Evolutionary conservation across 768 basidiomycete genomes (phyloP).

Genomic region (Termitomyces sp.): DNA sequence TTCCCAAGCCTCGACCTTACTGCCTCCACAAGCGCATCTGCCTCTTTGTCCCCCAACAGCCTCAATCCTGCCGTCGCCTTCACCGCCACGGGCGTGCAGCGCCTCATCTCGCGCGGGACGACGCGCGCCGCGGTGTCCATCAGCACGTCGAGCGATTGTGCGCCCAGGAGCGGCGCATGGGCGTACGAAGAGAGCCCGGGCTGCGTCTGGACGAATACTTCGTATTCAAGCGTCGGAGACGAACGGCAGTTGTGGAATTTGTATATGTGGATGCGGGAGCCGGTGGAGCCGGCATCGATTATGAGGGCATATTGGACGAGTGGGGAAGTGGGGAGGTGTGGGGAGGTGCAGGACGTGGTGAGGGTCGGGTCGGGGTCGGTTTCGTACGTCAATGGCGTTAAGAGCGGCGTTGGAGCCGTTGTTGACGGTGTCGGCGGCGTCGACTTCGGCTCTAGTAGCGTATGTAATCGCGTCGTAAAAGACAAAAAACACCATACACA

Average conservation of each 20-base stretch:
- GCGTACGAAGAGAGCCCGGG: constrained; percentile 73
- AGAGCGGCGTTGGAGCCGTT: no score
- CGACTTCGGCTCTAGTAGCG: no score
- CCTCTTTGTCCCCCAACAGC: constrained; percentile 56
- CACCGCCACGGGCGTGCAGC: constrained; percentile 84
- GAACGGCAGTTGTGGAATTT: constrained; percentile 90
- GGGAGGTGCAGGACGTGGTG: constrained; percentile 66
- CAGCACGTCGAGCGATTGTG: constrained; percentile 70
- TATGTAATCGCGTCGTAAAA: no score
- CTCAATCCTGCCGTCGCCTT: constrained; percentile 90
- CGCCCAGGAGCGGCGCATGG: constrained; percentile 57
- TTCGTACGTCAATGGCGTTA: constrained; percentile 26
- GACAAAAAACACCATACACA: no score
- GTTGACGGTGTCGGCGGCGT: no score
- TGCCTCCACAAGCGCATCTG: constrained; percentile 67
- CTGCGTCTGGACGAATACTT: constrained; percentile 79
- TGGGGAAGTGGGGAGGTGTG: constrained; percentile 41
- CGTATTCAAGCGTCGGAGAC: constrained; percentile 82
- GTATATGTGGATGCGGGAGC: constrained; percentile 96
- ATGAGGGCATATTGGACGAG: constrained; percentile 93
- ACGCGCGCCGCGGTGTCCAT: constrained; percentile 75
- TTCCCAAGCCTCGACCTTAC: constrained; percentile 55
- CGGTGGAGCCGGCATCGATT: constrained; percentile 98
- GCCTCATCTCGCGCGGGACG: constrained; percentile 63
- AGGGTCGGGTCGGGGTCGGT: constrained; percentile 69